Conservation (phyloP, 228 moss, liverwort and hornwort species). For the Sphagnum fallax region DNA sequence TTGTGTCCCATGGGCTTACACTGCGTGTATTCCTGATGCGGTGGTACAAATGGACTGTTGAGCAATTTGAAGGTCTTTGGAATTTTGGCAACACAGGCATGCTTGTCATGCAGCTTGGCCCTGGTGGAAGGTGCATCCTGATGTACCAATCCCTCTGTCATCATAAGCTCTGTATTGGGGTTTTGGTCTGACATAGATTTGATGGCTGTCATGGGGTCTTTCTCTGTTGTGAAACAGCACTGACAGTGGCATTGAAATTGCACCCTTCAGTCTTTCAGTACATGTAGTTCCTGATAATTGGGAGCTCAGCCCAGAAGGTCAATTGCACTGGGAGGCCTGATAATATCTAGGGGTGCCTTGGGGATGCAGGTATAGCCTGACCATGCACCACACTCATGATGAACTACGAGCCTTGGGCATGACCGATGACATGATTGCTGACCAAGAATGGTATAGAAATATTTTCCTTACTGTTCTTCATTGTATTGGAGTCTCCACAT, state of each 20-base stretch:
- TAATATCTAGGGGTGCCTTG: neutral
- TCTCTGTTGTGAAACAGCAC: neutral
- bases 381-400: slow-evolving; percentile 35
- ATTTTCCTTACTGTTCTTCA: neutral
- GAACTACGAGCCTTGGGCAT: slow-evolving; percentile 53
- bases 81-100: slow-evolving; percentile 55
- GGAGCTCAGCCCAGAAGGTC: too few relatives aligned
- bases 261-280: too few relatives aligned
- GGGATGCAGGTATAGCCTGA: slow-evolving; percentile 36
- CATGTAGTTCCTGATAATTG: too few relatives aligned
- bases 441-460: slow-evolving; percentile 42
- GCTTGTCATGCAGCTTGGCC: slow-evolving; percentile 59
- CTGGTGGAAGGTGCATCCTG: slow-evolving; percentile 37
- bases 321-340: too few relatives aligned
- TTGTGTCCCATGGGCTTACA: slow-evolving; percentile 55
- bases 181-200: neutral
- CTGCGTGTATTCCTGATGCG: slow-evolving; percentile 52
- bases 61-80: slow-evolving; percentile 52
- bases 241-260: too few relatives aligned
- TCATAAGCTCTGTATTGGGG: too few relatives aligned
- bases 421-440: slow-evolving; percentile 59
- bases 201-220: neutral
- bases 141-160: neutral
- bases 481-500: too few relatives aligned
- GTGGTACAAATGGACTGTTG: slow-evolving; percentile 63